Evolutionary conservation across 2,329 filamentous ascomycete species (phyloP), one percentile per base, ranked within the genome.

Genomic region (Piedraia hortae): DNA sequence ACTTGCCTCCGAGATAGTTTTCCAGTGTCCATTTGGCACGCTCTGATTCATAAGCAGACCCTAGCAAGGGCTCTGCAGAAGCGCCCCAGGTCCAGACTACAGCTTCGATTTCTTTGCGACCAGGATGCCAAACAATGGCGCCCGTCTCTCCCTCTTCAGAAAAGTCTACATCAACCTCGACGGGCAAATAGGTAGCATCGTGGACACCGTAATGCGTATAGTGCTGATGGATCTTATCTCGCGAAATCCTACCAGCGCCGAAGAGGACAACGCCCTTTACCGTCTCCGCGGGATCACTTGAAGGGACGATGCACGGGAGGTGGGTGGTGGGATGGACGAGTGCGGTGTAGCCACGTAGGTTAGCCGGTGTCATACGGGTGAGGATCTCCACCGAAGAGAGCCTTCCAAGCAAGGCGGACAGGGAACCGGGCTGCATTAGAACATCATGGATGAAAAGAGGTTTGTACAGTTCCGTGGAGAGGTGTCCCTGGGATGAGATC

Each of bases 371-470:
- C 29, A 39, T 35, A 10, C 30, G 28, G 6, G 25, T 14, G 20
- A 36, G 27, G 14, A 39, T 13, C n/a, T 17, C 14, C 15, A 16
- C 21, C 12, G 21, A 10, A 7, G 20, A 21, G 10, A 17, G 13
- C 21, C 17, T 39, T 12, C 28, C 28, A 14, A 37, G 23, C 6
- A 46, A 9, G 29, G 39, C 17, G 24, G 45, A 28, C 23, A 43
- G 31, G 28, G 46, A 35, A 32, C 48, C 40, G 54, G 57, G 35
- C 45, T 51, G 27, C 46, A 48, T 43, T 51, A 63, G 36, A 18
- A 60, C 51, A 10, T 49, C 39, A 14, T 48, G 40, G 4, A 55
- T 41, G 25, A 62, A 51, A 36, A 59, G 59, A 11, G 56, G 54
- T 23, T 56, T 55, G 36, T 56, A 54, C 26, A 58, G 50, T 29